A percentile compares a stretch with the other conserved stretches of the same genome.
Evolutionary conservation across 1,139 yeast genomes (phyloP).

Genomic region (Arxiozyma bovina): DNA sequence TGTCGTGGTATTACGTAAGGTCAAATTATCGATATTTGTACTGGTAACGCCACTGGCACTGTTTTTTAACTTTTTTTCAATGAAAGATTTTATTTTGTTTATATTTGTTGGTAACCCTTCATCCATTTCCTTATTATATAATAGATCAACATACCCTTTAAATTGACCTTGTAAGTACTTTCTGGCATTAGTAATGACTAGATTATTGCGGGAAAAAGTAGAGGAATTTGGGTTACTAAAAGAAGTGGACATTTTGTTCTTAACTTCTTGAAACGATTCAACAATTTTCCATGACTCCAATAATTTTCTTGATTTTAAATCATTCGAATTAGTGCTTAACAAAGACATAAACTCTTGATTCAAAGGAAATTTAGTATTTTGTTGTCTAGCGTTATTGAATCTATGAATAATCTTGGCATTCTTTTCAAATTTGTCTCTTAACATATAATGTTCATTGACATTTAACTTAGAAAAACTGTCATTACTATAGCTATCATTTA

Average conservation of each 20-base stretch:
- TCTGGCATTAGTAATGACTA: conserved; percentile 49
- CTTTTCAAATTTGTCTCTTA: conserved; percentile 56
- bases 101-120: conserved; percentile 63
- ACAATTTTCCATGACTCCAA: conserved; percentile 58
- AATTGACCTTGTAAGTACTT: conserved; percentile 67
- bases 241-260: not conserved
- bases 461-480: conserved; percentile 30
- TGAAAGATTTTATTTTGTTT: conserved; percentile 62
- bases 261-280: conserved; percentile 18
- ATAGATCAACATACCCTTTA: conserved; percentile 60
- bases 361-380: conserved; percentile 32
- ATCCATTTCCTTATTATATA: conserved; percentile 55
- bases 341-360: conserved; percentile 30
- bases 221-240: not conserved
- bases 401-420: conserved; percentile 65
- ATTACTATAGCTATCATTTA: conserved; percentile 17
- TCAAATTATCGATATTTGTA: not conserved
- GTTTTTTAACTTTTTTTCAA: conserved; percentile 42
- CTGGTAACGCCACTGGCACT: conserved; percentile 6
- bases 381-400: conserved; percentile 61
- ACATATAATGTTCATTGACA: conserved; percentile 34
- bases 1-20: not conserved
- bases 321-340: conserved; percentile 31
- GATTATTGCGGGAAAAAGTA: not conserved
- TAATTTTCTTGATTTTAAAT: conserved; percentile 53